Conservation (phyloP, 2,329 filamentous ascomycete species). For the Aureobasidium vineae region DNA sequence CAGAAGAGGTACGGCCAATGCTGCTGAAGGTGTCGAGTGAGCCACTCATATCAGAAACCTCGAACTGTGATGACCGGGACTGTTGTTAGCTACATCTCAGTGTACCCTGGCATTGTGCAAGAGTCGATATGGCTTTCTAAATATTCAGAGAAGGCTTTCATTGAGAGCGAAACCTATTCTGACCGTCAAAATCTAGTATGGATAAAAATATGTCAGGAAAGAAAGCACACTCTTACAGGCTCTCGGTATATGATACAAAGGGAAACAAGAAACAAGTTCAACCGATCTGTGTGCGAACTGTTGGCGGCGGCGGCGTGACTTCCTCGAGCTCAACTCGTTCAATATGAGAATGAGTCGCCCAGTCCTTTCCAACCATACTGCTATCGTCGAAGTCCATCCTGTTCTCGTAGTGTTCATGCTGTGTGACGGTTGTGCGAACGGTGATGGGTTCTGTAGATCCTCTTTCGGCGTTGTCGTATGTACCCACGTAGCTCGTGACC, state of each 20-base stretch:
- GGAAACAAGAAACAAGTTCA: neutral
- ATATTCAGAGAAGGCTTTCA: neutral
- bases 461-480: slow-evolving; percentile 1
- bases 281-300: slow-evolving; percentile 8
- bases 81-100: no score
- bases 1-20: no score
- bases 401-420: slow-evolving; percentile 12
- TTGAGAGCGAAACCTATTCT: neutral
- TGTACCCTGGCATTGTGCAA: neutral
- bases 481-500: slow-evolving; percentile 12
- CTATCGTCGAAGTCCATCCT: neutral
- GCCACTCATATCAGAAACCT: no score
- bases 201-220: neutral
- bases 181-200: neutral
- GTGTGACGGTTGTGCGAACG: slow-evolving; percentile 17
- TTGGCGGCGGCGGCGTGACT: slow-evolving; percentile 18
- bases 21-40: no score
- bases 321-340: slow-evolving; percentile 15
- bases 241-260: neutral
- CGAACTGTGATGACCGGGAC: no score
- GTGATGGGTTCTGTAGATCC: slow-evolving; percentile 19
- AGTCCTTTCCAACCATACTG: slow-evolving; percentile 12
- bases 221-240: neutral
- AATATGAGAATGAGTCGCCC: neutral
- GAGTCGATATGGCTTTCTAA: neutral